These are phyloP conservation scores for Dichotomopilus funicola DNA, from an alignment of 2,329 filamentous ascomycete genomes.

Conservation along the genomic window DNA sequence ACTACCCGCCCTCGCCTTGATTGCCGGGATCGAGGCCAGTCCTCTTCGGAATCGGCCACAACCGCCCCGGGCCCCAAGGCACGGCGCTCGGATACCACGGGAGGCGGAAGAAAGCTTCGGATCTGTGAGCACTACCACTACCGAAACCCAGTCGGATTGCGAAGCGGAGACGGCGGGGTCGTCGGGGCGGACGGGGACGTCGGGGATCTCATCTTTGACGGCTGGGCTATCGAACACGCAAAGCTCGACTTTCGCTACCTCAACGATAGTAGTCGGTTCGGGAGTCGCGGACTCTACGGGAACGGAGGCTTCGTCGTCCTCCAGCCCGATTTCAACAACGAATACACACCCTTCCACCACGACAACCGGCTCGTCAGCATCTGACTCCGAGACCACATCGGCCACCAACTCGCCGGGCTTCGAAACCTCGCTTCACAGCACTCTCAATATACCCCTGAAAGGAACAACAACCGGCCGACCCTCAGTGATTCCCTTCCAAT, in stretches of 20 bases:
- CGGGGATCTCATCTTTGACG: neutral
- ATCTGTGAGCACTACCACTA: neutral
- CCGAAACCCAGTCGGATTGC: no score
- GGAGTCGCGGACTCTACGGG: neutral
- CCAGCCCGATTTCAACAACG: neutral
- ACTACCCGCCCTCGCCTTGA: slow-evolving; percentile 12
- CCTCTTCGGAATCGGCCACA: slow-evolving; percentile 19
- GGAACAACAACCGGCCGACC: neutral
- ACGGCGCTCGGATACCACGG: neutral
- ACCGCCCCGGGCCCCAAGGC: neutral
- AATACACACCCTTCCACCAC: neutral
- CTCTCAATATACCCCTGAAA: slow-evolving; percentile 5
- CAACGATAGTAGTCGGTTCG: neutral
- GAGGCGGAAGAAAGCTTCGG: neutral
- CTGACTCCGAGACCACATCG: neutral
- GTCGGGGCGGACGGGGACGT: neutral
- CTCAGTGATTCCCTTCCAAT: neutral
- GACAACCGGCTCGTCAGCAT: neutral
- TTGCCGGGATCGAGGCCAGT: slow-evolving; percentile 23
- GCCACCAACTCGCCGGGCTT: neutral
- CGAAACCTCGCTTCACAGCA: neutral
- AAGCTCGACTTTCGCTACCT: neutral
- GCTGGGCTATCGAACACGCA: neutral
- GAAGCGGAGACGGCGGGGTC: neutral
- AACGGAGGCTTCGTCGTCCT: neutral